phyloP scores from a whole-genome alignment of 345 rosid genomes.

The Lumnitzera racemosa region DNA sequence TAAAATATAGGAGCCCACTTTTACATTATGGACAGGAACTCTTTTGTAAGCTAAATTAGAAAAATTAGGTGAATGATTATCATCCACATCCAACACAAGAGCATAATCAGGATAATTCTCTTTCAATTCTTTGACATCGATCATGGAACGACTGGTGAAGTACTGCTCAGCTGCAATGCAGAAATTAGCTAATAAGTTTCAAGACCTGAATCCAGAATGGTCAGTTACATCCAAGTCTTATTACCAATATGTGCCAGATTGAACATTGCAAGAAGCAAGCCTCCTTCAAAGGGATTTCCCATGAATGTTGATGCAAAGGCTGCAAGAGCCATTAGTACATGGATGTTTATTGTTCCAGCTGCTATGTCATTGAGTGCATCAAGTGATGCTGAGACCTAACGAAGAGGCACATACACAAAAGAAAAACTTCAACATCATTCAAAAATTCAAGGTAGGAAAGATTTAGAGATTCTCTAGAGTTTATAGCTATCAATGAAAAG shows the following conservation, averaged over 20 bases:
- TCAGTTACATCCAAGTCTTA: neutral
- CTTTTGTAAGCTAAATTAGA: slow-evolving; percentile 67
- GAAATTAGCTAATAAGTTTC: too few species aligned
- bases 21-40: slow-evolving; percentile 79
- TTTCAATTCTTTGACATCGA: slow-evolving; percentile 89
- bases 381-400: slow-evolving; percentile 80
- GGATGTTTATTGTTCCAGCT: slow-evolving; percentile 91
- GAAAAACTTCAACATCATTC: neutral
- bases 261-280: slow-evolving; percentile 93
- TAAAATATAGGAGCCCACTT: slow-evolving; percentile 76
- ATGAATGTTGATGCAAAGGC: slow-evolving; percentile 91
- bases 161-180: slow-evolving; percentile 82
- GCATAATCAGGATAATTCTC: slow-evolving; percentile 88
- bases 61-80: slow-evolving; percentile 53
- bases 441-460: neutral
- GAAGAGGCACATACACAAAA: neutral
- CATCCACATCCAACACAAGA: slow-evolving; percentile 50
- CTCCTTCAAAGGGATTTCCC: slow-evolving; percentile 96
- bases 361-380: slow-evolving; percentile 86
- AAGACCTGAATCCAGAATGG: too few species aligned
- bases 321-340: slow-evolving; percentile 93
- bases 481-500: neutral
- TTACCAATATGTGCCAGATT: slow-evolving; percentile 94
- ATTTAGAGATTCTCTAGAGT: neutral
- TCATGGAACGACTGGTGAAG: slow-evolving; percentile 86